A percentile compares a stretch with the other conserved stretches of the same genome.
These are phyloP conservation scores for Pneumocystis carinii DNA, from an alignment of 1,139 yeast genomes.

Conservation along the genomic window DNA sequence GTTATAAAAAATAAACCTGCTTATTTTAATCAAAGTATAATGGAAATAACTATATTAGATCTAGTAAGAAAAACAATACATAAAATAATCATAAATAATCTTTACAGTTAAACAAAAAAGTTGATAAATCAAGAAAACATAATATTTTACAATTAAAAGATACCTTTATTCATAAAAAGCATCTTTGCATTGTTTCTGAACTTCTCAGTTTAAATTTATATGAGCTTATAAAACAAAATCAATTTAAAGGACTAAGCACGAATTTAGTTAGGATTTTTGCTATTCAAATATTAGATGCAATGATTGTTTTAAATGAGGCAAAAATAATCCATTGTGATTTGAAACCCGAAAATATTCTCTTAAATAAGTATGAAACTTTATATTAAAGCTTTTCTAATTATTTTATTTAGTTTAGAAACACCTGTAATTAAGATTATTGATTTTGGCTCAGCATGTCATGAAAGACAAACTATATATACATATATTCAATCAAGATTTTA, in stretches of 20 bases:
- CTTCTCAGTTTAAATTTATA: conserved; percentile 73
- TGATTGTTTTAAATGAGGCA: conserved; percentile 64
- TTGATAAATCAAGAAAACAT: conserved; percentile 53
- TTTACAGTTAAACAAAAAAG: conserved; percentile 42
- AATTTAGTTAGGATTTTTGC: conserved; percentile 66
- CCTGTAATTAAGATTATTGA: conserved; percentile 89
- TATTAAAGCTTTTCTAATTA: not conserved
- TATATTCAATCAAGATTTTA: conserved; percentile 92
- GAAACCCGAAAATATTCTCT: conserved; percentile 85
- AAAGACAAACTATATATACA: conserved; percentile 75
- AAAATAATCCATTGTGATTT: conserved; percentile 89
- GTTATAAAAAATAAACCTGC: conserved; percentile 89
- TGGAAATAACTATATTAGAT: conserved; percentile 79
- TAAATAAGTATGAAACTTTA: conserved; percentile 33
- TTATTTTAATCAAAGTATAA: conserved; percentile 76
- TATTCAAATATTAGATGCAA: conserved; percentile 64
- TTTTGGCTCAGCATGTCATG: conserved; percentile 93
- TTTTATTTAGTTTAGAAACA: conserved; percentile 38
- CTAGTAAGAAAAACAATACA: conserved; percentile 17
- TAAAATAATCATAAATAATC: not conserved
- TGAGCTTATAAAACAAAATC: conserved; percentile 83
- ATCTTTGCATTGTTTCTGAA: conserved; percentile 84
- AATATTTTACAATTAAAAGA: conserved; percentile 68
- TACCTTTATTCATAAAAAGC: conserved; percentile 83
- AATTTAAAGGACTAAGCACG: conserved; percentile 78